A percentile compares a stretch with the other conserved stretches of the same genome.
Evolutionary conservation across 2,329 filamentous ascomycete genomes (phyloP).

Genomic region (Claviceps sp.): DNA sequence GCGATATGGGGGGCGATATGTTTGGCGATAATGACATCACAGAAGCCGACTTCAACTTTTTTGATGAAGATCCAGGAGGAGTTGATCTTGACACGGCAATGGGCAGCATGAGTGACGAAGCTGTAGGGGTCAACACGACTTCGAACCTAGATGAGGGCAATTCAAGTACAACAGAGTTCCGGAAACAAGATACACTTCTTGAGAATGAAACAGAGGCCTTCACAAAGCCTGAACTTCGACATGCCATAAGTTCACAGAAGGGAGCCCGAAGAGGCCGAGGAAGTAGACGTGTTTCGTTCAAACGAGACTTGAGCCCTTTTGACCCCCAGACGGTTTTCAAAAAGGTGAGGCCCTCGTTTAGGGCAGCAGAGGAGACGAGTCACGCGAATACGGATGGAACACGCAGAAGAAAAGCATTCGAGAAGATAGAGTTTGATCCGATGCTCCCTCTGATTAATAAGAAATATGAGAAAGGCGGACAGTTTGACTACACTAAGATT

Average conservation of each 20-base stretch:
- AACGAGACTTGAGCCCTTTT: slow-evolving; percentile 43
- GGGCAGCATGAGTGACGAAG: slow-evolving; percentile 7
- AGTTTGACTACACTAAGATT: slow-evolving; percentile 32
- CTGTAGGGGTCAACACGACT: slow-evolving; percentile 1
- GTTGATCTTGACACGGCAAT: slow-evolving; percentile 24
- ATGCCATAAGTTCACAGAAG: slow-evolving; percentile 39
- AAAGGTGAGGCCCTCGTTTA: slow-evolving; percentile 36
- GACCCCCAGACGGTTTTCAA: slow-evolving; percentile 46
- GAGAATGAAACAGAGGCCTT: slow-evolving; percentile 28
- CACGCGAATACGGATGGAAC: slow-evolving; percentile 10
- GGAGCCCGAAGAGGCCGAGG: slow-evolving; percentile 24
- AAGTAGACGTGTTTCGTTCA: slow-evolving; percentile 22
- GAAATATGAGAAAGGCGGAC: slow-evolving; percentile 44
- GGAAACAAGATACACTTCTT: slow-evolving; percentile 8
- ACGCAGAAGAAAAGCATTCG: slow-evolving; percentile 35
- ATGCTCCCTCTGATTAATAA: slow-evolving; percentile 39
- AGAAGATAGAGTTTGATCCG: slow-evolving; percentile 40
- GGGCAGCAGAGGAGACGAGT: slow-evolving; percentile 10
- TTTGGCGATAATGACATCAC: slow-evolving; percentile 66
- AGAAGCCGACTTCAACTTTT: slow-evolving; percentile 74
- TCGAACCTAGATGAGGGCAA: slow-evolving; percentile 6
- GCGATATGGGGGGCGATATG: slow-evolving; percentile 54
- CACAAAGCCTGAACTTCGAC: slow-evolving; percentile 45
- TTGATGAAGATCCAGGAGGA: slow-evolving; percentile 47
- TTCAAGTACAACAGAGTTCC: slow-evolving; percentile 6